These are phyloP conservation scores for Bipolaris zeicola DNA, from an alignment of 2,329 filamentous ascomycete species.

Conservation along the genomic window DNA sequence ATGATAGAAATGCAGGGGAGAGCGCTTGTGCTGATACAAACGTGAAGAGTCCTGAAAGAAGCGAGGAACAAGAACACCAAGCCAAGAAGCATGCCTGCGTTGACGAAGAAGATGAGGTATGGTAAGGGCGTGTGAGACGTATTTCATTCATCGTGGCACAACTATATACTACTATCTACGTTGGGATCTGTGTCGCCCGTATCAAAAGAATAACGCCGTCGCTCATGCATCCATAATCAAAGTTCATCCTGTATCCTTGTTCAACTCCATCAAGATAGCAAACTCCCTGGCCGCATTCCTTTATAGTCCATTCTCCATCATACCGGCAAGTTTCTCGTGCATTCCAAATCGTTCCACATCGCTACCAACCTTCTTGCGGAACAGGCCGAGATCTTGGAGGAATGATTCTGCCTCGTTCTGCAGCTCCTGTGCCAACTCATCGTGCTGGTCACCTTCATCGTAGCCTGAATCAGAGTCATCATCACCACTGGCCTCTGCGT, in stretches of 20 bases:
- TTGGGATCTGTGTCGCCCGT: neutral
- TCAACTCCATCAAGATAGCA: neutral
- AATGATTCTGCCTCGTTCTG: conserved; percentile 86
- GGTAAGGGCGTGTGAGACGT: neutral
- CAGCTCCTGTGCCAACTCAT: conserved; percentile 64
- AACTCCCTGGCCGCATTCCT: neutral
- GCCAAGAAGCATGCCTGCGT: too few relatives aligned
- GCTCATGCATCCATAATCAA: conserved; percentile 40
- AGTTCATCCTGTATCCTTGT: neutral
- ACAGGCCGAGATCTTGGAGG: conserved; percentile 77
- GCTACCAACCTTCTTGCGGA: conserved; percentile 84
- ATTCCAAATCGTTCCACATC: conserved; percentile 70
- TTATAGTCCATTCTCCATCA: conserved; percentile 14
- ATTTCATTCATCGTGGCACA: conserved; percentile 2
- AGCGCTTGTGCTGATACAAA: too few relatives aligned
- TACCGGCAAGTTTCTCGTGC: conserved; percentile 28
- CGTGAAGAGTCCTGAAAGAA: too few relatives aligned
- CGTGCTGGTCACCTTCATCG: conserved; percentile 62
- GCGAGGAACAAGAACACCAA: too few relatives aligned
- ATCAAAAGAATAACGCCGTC: conserved; percentile 31
- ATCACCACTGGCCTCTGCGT: conserved; percentile 43
- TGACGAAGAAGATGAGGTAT: neutral
- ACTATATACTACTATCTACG: conserved; percentile 17
- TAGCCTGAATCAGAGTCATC: conserved; percentile 57
- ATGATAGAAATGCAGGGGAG: neutral